These are phyloP conservation scores for Adansonia rubrostipa DNA, from an alignment of 441 rosid genomes.

Conservation along the genomic window DNA sequence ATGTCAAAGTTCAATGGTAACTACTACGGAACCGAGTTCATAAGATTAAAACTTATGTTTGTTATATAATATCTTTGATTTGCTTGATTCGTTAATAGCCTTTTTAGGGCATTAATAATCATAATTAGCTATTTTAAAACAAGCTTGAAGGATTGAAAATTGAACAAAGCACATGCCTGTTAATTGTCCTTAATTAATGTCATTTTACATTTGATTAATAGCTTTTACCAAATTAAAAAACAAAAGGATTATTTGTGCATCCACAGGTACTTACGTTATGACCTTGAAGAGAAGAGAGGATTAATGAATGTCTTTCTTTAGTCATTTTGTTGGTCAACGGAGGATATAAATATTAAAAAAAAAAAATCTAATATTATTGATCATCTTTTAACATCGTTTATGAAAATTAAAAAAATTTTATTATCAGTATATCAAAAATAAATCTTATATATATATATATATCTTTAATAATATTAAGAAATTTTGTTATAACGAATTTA, in stretches of 20 bases:
- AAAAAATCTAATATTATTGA: no score
- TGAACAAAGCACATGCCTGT: constrained; percentile 30
- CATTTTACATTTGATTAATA: neutral
- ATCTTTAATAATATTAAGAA: no score
- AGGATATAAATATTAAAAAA: no score
- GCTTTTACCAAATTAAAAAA: neutral
- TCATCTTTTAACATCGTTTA: no score
- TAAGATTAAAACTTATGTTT: neutral
- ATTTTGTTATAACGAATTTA: no score
- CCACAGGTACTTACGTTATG: neutral
- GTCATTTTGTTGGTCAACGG: no score
- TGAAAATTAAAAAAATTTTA: no score
- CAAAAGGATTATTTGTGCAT: neutral
- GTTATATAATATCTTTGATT: constrained; percentile 24
- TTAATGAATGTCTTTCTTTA: no score
- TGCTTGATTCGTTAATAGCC: neutral
- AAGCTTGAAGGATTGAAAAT: constrained; percentile 26
- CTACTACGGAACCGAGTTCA: no score
- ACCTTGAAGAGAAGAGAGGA: neutral
- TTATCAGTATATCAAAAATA: no score
- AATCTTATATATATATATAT: no score
- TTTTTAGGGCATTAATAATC: constrained; percentile 6
- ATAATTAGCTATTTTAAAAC: neutral
- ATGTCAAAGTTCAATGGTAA: no score
- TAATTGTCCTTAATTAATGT: neutral